Conservation (phyloP, 2,329 filamentous ascomycete species). For the Coniochaeta sp. region DNA sequence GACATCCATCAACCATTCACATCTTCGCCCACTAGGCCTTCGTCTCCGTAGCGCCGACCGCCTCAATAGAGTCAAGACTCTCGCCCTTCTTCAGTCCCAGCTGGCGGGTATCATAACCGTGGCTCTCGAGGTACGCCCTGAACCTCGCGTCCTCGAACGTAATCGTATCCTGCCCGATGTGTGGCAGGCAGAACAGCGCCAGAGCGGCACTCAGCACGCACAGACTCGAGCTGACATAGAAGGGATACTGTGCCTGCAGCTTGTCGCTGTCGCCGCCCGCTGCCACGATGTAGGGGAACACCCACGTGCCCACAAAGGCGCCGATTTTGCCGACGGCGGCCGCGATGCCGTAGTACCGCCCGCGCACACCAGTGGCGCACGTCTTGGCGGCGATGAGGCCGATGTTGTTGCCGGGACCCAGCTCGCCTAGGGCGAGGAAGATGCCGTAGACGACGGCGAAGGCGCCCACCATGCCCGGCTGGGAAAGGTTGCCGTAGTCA, state of each 20-base stretch:
- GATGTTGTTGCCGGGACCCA: conserved; percentile 88
- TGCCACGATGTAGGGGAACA: conserved; percentile 66
- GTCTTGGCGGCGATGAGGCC: conserved; percentile 82
- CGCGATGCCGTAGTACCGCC: conserved; percentile 65
- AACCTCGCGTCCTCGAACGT: conserved; percentile 69
- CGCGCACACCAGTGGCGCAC: conserved; percentile 79
- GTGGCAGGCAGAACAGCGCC: conserved; percentile 59
- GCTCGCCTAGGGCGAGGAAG: conserved; percentile 69
- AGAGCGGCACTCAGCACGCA: conserved; percentile 68
- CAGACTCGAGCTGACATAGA: conserved; percentile 73
- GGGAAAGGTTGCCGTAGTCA: conserved; percentile 62
- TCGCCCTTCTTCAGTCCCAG: conserved; percentile 35
- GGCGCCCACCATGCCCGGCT: conserved; percentile 57
- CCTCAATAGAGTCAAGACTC: conserved; percentile 16
- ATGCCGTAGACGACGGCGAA: conserved; percentile 77
- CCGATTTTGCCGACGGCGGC: conserved; percentile 69
- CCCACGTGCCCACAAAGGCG: conserved; percentile 79
- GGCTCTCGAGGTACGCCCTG: conserved; percentile 59
- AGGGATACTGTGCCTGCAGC: conserved; percentile 72
- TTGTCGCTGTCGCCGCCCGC: conserved; percentile 46
- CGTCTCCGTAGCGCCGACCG: conserved; percentile 2
- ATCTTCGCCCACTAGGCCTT: conserved; percentile 2
- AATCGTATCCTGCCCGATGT: conserved; percentile 82
- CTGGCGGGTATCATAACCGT: conserved; percentile 68
- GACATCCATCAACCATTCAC: background rate